A percentile compares a stretch with the other conserved stretches of the same genome.
Evolutionary conservation across 306 rosid species (phyloP).

Genomic region (Luffa acutangula): DNA sequence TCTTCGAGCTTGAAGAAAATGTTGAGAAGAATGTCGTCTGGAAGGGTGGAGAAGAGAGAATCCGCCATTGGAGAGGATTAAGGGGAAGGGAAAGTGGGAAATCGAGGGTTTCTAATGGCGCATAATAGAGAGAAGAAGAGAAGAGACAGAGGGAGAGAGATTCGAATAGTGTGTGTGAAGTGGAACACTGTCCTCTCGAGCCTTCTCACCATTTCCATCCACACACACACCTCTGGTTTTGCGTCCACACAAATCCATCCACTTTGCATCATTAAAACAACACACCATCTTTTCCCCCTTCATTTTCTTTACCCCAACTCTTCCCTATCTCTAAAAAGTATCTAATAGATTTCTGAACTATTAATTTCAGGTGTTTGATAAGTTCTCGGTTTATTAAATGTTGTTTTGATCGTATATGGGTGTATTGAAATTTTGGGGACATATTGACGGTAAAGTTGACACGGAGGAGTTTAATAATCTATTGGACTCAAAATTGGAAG

Average conservation of each 20-base stretch:
- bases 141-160: background rate
- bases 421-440: too few relatives aligned
- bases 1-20: conserved; percentile 56
- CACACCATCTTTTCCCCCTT: background rate
- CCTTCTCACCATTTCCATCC: background rate
- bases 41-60: conserved; percentile 31
- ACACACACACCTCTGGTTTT: background rate
- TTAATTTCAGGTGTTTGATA: too few relatives aligned
- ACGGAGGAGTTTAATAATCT: too few relatives aligned
- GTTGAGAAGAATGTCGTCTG: conserved; percentile 58
- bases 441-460: too few relatives aligned
- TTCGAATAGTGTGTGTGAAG: background rate
- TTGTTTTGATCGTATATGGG: too few relatives aligned
- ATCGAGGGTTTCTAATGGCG: background rate
- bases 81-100: background rate
- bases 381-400: too few relatives aligned
- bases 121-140: background rate
- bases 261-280: background rate
- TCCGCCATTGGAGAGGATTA: conserved; percentile 11
- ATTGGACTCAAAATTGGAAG: too few relatives aligned
- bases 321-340: too few relatives aligned
- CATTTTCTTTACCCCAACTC: background rate
- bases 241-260: background rate
- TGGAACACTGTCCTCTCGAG: background rate
- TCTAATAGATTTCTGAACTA: background rate